Percentiles rank a stretch among this genome's conserved stretches.
These are phyloP conservation scores for Yarrowia porcina DNA, from an alignment of 805 yeast genomes.

Conservation along the genomic window DNA sequence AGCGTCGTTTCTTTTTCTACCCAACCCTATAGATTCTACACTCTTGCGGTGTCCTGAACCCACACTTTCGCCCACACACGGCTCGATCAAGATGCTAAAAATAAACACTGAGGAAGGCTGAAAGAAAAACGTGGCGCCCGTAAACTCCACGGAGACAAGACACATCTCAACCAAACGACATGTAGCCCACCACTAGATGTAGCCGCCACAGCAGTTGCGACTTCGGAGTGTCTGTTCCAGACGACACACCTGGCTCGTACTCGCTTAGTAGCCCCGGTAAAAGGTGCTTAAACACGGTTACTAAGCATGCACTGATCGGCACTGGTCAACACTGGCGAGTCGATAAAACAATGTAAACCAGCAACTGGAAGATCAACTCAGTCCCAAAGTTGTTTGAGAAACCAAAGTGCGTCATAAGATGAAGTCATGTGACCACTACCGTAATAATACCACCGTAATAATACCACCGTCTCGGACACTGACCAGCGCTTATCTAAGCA, in stretches of 20 bases:
- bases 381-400: too few relatives aligned
- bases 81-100: background rate
- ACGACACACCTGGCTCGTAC: background rate
- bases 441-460: too few relatives aligned
- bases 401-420: too few relatives aligned
- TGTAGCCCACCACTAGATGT: too few relatives aligned
- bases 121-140: background rate
- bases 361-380: too few relatives aligned
- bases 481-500: background rate
- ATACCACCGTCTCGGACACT: background rate
- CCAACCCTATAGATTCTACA: background rate
- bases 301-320: constrained; percentile 3
- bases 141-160: background rate
- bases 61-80: background rate
- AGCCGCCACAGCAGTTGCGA: too few relatives aligned
- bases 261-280: background rate
- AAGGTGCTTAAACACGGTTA: background rate
- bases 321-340: too few relatives aligned
- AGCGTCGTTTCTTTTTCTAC: background rate
- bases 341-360: too few relatives aligned
- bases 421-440: too few relatives aligned
- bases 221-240: too few relatives aligned
- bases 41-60: background rate
- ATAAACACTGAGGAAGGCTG: too few relatives aligned
- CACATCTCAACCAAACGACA: too few relatives aligned